Evolutionary conservation across 805 yeast genomes (phyloP).

Genomic region (Zygoascus biomembranicola): DNA sequence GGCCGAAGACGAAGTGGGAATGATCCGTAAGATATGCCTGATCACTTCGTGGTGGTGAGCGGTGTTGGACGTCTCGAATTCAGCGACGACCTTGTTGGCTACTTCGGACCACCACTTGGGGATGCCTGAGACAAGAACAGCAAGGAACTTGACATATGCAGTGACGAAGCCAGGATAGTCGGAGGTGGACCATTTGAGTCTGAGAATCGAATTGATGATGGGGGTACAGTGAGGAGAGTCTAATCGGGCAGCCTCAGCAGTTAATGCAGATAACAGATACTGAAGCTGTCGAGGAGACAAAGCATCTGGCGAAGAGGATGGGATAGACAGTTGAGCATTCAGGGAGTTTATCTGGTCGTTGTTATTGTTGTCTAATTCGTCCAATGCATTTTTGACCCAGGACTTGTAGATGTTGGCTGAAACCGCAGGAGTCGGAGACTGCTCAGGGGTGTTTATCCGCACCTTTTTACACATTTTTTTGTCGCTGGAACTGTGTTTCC

Average conservation of each 20-base stretch:
- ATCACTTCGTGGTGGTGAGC: conserved; percentile 58
- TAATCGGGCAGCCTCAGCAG: conserved; percentile 58
- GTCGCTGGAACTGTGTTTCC: background rate
- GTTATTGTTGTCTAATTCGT: conserved; percentile 53
- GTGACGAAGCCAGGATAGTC: conserved; percentile 37
- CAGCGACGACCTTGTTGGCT: conserved; percentile 56
- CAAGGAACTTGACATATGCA: conserved; percentile 61
- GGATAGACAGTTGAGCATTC: conserved; percentile 50
- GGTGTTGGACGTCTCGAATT: conserved; percentile 38
- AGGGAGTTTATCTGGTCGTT: conserved; percentile 48
- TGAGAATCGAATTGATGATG: conserved; percentile 55
- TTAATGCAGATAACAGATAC: conserved; percentile 48
- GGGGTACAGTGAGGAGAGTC: conserved; percentile 45
- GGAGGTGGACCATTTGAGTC: conserved; percentile 51
- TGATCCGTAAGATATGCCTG: conserved; percentile 53
- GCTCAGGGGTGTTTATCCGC: background rate
- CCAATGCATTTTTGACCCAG: conserved; percentile 59
- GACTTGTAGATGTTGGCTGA: conserved; percentile 20
- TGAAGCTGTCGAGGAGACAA: conserved; percentile 45
- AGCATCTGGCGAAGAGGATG: conserved; percentile 44
- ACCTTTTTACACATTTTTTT: background rate
- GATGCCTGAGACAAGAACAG: conserved; percentile 70
- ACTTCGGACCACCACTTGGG: conserved; percentile 90
- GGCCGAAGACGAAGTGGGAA: conserved; percentile 72
- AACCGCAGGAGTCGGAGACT: background rate